Evolutionary conservation across 106 monocot genomes (phyloP), one percentile per base, ranked within the genome.

Genomic region (Dactylorhiza incarnata): DNA sequence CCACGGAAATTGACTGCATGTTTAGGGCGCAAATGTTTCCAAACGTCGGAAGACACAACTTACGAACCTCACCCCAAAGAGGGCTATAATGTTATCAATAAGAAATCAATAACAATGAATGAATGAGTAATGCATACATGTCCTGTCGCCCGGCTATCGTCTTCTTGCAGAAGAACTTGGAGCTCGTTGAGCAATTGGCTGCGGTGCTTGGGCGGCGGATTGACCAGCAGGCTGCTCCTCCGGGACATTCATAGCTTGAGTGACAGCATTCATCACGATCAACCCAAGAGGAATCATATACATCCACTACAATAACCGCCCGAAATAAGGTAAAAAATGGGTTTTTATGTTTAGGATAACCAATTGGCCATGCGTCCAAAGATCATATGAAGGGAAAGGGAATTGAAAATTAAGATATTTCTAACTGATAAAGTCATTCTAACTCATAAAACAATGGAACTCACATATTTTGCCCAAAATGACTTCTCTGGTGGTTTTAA

Each of bases 401-500:
- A 63, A 24, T 54, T 29, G 26, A 65, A 29, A 0, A 4, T 26
- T 26, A 25, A 13, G 65, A 26, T 2, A 37, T 37, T 37, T 37
- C 37, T 37, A 37, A 37, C 37, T 37, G 37, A 37, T 14, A 37
- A 56, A 22, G 5, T 56, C 43, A 49, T 24, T 68, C 68, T 69
- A 51, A 65, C 1, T 26, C 37, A 65, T 9, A 2, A 65, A 26
- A 65, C 29, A 26, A 65, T 59, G 68, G 43, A 46, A 79, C 95
- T 89, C 52, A 94, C 97, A 79, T 99, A 99, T 99, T 94, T 99
- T 71, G 97, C 91, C 97, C 91, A 99, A 79, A 99, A 94, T 22
- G 94, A 91, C 62, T 87, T 99, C 65, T 94, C 97, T 67, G 87
- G 88, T 72, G 91, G 87, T 77, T 83, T 87, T 13, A 97, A 81